Evolutionary conservation across 106 monocot genomes (phyloP).

Genomic region (Dendrobium huoshanense): DNA sequence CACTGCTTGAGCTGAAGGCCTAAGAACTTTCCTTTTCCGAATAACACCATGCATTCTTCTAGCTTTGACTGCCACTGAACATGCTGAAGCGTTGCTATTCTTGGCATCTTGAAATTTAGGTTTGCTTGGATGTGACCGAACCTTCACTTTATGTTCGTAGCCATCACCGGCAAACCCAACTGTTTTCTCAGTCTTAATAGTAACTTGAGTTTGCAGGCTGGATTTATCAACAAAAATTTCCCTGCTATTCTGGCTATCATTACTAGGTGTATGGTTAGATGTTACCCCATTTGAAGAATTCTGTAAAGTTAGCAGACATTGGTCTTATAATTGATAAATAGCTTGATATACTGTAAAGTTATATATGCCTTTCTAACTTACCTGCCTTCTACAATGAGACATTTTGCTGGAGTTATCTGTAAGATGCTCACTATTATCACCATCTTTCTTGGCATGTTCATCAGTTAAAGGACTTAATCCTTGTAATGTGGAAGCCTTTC

Average conservation of each 20-base stretch:
- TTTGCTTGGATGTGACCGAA: not conserved
- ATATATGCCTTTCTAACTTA: conserved; percentile 7
- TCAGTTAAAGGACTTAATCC: conserved; percentile 34
- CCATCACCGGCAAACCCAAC: conserved; percentile 28
- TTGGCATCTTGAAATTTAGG: conserved; percentile 25
- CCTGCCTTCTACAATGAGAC: conserved; percentile 49
- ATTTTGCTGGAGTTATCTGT: conserved; percentile 19
- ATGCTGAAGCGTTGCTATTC: conserved; percentile 7
- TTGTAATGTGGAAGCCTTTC: conserved; percentile 40
- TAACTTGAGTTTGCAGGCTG: conserved; percentile 18
- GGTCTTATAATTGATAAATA: not conserved
- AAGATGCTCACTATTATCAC: conserved; percentile 19
- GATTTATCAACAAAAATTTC: conserved; percentile 31
- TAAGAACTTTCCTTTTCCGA: conserved; percentile 29
- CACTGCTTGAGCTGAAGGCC: conserved; percentile 35
- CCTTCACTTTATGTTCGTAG: conserved; percentile 29
- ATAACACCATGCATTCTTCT: conserved; percentile 24
- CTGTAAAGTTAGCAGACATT: conserved; percentile 27
- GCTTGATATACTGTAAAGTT: not conserved
- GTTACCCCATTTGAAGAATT: conserved; percentile 33
- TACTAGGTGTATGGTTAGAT: conserved; percentile 23
- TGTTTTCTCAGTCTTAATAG: conserved; percentile 36
- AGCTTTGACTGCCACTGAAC: conserved; percentile 11
- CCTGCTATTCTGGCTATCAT: conserved; percentile 25
- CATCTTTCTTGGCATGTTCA: conserved; percentile 40